phyloP scores from a whole-genome alignment of 106 monocot genomes.

The Xerophyta viscosa region DNA sequence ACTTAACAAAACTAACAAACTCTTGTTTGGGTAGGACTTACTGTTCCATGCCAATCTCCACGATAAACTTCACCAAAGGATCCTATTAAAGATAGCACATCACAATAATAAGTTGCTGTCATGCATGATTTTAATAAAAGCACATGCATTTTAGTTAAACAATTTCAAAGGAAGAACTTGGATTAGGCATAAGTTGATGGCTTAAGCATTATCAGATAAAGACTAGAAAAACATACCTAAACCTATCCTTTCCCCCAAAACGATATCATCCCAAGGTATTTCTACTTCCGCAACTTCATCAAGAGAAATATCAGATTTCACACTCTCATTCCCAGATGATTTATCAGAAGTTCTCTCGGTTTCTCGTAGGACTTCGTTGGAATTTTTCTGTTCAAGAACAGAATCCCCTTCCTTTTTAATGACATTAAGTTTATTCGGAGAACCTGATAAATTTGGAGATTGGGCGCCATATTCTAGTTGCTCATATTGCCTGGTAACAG shows the following conservation, averaged over 20 bases:
- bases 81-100: conserved; percentile 22
- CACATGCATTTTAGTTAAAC: too few species aligned
- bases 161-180: too few species aligned
- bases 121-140: too few species aligned
- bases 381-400: conserved; percentile 12
- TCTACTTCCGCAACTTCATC: conserved; percentile 64
- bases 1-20: too few species aligned
- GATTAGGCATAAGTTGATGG: too few species aligned
- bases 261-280: conserved; percentile 66
- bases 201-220: too few species aligned
- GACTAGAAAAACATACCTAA: conserved; percentile 36
- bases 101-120: neutral
- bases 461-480: neutral
- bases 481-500: conserved; percentile 47
- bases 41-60: conserved; percentile 82
- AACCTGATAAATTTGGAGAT: neutral
- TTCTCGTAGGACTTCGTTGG: conserved; percentile 18
- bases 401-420: neutral
- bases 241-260: conserved; percentile 59
- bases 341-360: conserved; percentile 39
- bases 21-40: too few species aligned
- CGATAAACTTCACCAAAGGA: conserved; percentile 76
- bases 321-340: conserved; percentile 45
- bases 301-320: conserved; percentile 51
- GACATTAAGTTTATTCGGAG: neutral